Percentiles rank a stretch among this genome's conserved stretches.
Conservation (phyloP, 805 yeast genomes). For the Candida railenensis region DNA sequence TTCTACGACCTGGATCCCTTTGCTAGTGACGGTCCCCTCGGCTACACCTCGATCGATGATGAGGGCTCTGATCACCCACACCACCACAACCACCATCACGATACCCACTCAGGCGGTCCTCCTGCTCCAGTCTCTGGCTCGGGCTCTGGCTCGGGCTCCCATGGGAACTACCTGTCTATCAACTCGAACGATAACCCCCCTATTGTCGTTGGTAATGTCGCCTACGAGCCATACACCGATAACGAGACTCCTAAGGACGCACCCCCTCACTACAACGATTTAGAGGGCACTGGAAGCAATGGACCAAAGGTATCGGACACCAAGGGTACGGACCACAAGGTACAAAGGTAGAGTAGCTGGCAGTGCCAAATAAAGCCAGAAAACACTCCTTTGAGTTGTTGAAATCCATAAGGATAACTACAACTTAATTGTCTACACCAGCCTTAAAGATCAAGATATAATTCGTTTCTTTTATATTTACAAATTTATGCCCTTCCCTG, state of each 20-base stretch:
- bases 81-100: too few species aligned
- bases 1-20: conserved; percentile 4
- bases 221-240: conserved; percentile 1
- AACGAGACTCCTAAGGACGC: background rate
- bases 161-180: too few species aligned
- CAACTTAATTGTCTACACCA: too few species aligned
- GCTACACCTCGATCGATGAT: background rate
- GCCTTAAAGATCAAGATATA: background rate
- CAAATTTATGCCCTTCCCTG: background rate
- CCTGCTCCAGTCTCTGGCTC: too few species aligned
- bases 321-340: conserved; percentile 2
- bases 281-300: background rate
- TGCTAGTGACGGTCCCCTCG: background rate
- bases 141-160: too few species aligned
- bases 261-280: conserved; percentile 2
- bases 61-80: background rate
- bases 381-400: too few species aligned
- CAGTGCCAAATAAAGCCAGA: too few species aligned
- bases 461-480: background rate
- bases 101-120: too few species aligned
- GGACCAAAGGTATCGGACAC: background rate
- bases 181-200: background rate
- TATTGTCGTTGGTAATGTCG: background rate
- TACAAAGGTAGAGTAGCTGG: conserved; percentile 1
- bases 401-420: too few species aligned